Conservation (phyloP, 495 filamentous ascomycete species). For the Lepidopterella palustris region DNA sequence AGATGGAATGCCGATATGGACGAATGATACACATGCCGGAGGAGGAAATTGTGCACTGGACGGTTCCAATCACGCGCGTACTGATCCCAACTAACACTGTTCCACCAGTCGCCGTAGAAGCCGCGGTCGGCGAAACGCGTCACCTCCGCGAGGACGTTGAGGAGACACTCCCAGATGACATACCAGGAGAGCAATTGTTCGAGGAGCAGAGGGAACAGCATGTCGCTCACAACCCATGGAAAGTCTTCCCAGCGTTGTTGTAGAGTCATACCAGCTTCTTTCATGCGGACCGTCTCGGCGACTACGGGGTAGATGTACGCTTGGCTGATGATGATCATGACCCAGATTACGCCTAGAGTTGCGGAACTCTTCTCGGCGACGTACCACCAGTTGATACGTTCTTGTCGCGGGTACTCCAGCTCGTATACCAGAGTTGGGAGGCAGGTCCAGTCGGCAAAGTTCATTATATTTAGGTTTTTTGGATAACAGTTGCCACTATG, state of each 20-base stretch:
- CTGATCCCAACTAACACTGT: conserved; percentile 54
- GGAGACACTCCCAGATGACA: conserved; percentile 73
- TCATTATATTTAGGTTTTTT: conserved; percentile 56
- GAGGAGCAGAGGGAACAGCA: conserved; percentile 70
- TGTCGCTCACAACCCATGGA: conserved; percentile 60
- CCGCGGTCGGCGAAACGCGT: conserved; percentile 69
- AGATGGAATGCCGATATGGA: conserved; percentile 64
- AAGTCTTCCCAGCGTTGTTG: conserved; percentile 56
- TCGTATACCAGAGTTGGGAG: conserved; percentile 73
- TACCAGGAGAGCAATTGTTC: conserved; percentile 67
- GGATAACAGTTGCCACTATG: conserved; percentile 48
- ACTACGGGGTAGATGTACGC: conserved; percentile 60
- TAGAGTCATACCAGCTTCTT: conserved; percentile 52
- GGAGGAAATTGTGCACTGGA: conserved; percentile 62
- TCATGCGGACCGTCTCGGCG: conserved; percentile 57
- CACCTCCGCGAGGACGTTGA: conserved; percentile 68
- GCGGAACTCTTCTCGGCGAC: conserved; percentile 62
- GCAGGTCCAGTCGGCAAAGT: conserved; percentile 65
- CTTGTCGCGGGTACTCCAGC: conserved; percentile 65
- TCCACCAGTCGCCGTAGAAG: conserved; percentile 69
- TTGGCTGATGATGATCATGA: conserved; percentile 50
- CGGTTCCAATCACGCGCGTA: conserved; percentile 73
- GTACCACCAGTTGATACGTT: conserved; percentile 62
- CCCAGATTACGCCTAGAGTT: conserved; percentile 59
- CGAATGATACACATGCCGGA: conserved; percentile 69